Conservation (phyloP, 306 rosid genomes). For the Bauhinia variegata region DNA sequence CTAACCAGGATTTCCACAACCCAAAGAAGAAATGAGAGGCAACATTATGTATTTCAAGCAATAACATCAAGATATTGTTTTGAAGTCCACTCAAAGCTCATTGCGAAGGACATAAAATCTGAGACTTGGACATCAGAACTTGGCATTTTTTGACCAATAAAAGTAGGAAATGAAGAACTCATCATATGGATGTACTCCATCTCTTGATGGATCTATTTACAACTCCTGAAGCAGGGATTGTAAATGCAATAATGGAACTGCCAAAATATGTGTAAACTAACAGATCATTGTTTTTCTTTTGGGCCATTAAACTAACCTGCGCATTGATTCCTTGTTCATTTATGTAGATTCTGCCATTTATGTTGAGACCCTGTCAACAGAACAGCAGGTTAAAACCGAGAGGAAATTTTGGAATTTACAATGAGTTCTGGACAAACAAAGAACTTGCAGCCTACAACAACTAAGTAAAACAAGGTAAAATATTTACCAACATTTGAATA, state of each 20-base stretch:
- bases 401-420: constrained; percentile 20
- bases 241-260: neutral
- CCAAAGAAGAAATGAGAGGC: no score
- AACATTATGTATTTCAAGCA: neutral
- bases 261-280: neutral
- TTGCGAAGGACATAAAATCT: neutral
- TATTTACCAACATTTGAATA: no score
- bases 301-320: constrained; percentile 61
- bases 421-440: constrained; percentile 31
- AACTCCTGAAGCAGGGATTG: no score
- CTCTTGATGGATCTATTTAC: neutral
- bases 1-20: no score
- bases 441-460: neutral
- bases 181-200: neutral
- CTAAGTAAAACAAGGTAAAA: neutral
- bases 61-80: neutral
- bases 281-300: neutral
- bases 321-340: constrained; percentile 93
- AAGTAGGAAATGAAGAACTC: constrained; percentile 10
- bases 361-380: constrained; percentile 62
- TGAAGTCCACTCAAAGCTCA: constrained; percentile 18
- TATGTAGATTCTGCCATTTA: constrained; percentile 76
- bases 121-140: constrained; percentile 17
- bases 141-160: constrained; percentile 1
- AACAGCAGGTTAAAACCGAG: constrained; percentile 24